These are phyloP conservation scores for Crithidia fasciculata DNA, from an alignment of 208 protist species.

Conservation along the genomic window DNA sequence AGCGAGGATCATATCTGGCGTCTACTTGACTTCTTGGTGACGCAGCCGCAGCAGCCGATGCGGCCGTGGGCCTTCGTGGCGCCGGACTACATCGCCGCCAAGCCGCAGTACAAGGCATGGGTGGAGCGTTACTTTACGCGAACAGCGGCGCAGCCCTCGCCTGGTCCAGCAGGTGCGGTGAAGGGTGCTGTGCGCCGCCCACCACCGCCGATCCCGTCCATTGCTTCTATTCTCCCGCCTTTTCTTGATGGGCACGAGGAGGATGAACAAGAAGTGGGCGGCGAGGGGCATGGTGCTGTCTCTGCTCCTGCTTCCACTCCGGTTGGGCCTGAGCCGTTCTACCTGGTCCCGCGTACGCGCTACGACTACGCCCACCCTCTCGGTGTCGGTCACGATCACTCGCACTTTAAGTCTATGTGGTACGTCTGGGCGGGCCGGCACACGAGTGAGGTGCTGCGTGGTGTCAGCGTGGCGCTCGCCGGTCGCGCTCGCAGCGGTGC, in stretches of 20 bases:
- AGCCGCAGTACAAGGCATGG: conserved; percentile 62
- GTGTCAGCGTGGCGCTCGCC: conserved; percentile 33
- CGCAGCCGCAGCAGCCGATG: conserved; percentile 28
- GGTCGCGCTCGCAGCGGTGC: neutral
- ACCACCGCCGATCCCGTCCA: conserved; percentile 12
- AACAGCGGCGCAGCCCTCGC: conserved; percentile 3
- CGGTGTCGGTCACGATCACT: conserved; percentile 63
- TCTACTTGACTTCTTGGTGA: conserved; percentile 52
- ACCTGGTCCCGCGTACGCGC: conserved; percentile 49
- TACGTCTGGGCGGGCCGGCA: conserved; percentile 69
- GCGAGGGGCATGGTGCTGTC: neutral
- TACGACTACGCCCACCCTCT: conserved; percentile 77
- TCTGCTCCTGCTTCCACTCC: neutral
- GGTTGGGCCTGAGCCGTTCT: conserved; percentile 58
- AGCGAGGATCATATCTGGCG: conserved; percentile 79
- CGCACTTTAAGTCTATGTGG: conserved; percentile 83
- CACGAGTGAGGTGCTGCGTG: conserved; percentile 59
- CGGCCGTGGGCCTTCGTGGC: conserved; percentile 74
- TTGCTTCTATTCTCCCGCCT: conserved; percentile 33
- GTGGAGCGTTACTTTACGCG: conserved; percentile 41
- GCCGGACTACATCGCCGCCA: conserved; percentile 74
- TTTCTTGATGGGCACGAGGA: conserved; percentile 27
- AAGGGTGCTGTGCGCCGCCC: conserved; percentile 32
- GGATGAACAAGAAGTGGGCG: neutral
- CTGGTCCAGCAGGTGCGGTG: conserved; percentile 28